Percentiles rank a stretch among this genome's conserved stretches.
Evolutionary conservation across 768 basidiomycete genomes (phyloP).

Genomic region (Filobasidium wieringae): DNA sequence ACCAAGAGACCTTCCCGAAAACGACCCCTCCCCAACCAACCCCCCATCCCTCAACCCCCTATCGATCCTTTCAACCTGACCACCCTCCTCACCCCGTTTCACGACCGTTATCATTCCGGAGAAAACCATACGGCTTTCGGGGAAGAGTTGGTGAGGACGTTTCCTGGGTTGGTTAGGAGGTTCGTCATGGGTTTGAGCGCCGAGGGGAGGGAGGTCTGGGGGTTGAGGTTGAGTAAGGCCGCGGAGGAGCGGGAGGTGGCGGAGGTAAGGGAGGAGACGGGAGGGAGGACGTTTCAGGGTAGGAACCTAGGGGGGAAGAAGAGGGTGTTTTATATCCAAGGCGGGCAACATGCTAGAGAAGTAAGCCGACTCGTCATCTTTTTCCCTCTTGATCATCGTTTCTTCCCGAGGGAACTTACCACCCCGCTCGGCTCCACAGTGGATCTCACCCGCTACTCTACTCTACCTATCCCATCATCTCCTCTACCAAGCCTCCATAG

Average conservation of each 20-base stretch:
- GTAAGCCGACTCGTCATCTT: slow-evolving; percentile 39
- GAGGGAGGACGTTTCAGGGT: slow-evolving; percentile 4
- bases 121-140: slow-evolving; percentile 29
- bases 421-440: slow-evolving; percentile 42
- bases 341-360: slow-evolving; percentile 66
- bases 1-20: too few relatives aligned
- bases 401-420: neutral
- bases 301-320: slow-evolving; percentile 17
- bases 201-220: slow-evolving; percentile 29
- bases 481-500: slow-evolving; percentile 44
- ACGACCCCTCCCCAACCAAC: neutral
- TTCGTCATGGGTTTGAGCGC: slow-evolving; percentile 25
- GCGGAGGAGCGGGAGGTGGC: slow-evolving; percentile 7
- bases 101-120: slow-evolving; percentile 31
- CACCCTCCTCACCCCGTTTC: slow-evolving; percentile 26
- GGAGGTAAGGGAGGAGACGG: slow-evolving; percentile 11
- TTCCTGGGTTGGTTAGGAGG: slow-evolving; percentile 17
- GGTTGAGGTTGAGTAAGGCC: slow-evolving; percentile 14
- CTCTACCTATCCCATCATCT: slow-evolving; percentile 64
- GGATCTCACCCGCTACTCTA: slow-evolving; percentile 65
- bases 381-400: too few relatives aligned
- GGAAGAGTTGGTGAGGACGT: slow-evolving; percentile 20
- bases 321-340: slow-evolving; percentile 55
- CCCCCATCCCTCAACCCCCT: slow-evolving; percentile 10
- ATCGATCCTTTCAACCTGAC: slow-evolving; percentile 17